These are phyloP conservation scores for Aureobasidium sp. DNA, from an alignment of 2,329 filamentous ascomycete species.

Conservation along the genomic window DNA sequence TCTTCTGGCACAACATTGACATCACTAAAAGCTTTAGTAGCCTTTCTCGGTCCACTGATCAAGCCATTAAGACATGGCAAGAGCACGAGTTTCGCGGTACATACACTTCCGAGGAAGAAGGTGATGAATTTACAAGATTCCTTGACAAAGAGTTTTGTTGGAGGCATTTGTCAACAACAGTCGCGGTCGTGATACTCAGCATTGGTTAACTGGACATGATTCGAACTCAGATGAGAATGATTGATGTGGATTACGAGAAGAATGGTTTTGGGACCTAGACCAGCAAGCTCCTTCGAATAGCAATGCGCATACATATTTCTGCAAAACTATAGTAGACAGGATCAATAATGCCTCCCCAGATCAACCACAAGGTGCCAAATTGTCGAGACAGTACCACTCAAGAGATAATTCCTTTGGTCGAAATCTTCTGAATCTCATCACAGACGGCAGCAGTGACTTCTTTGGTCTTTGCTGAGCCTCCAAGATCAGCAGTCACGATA, in stretches of 20 bases:
- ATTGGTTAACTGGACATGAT: constrained; percentile 30
- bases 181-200: constrained; percentile 24
- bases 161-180: constrained; percentile 32
- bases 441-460: constrained; percentile 39
- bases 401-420: too few species aligned
- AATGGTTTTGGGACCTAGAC: constrained; percentile 21
- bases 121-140: not conserved
- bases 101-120: not conserved
- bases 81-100: not conserved
- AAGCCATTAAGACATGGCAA: not conserved
- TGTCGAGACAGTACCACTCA: too few species aligned
- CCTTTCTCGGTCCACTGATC: not conserved
- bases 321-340: too few species aligned
- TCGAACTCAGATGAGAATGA: constrained; percentile 31
- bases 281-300: not conserved
- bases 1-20: constrained; percentile 1
- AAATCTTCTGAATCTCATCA: constrained; percentile 28
- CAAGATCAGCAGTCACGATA: constrained; percentile 48
- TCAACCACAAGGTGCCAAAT: too few species aligned
- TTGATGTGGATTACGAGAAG: constrained; percentile 32
- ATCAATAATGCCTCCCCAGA: too few species aligned
- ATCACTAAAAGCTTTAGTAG: not conserved
- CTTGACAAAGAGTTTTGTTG: constrained; percentile 23
- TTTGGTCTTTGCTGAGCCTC: constrained; percentile 38
- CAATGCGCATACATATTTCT: too few species aligned